Evolutionary conservation across 768 basidiomycete genomes (phyloP), one percentile per base, ranked within the genome.

Genomic region (Russula emetica): DNA sequence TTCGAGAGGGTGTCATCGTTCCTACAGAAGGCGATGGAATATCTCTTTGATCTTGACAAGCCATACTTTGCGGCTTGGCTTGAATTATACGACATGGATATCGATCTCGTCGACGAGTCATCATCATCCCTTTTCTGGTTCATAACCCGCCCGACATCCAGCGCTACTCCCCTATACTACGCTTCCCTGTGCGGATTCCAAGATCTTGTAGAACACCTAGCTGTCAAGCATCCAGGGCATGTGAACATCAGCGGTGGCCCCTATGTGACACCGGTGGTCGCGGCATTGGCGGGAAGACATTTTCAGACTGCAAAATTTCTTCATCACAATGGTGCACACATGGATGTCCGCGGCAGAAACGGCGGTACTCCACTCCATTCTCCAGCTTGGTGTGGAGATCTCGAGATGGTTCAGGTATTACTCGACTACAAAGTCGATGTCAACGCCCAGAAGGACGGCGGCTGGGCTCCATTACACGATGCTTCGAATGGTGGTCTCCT

Each of bases 401-500:
- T 53, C 20, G 51, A 53, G 20, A 28, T 34, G 30, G 28, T 28
- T 34, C 51, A 13, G 16, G 1, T 53, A 49, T 13, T 26, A 49
- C 14, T 26, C 11, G 13, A 49, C 22, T 49, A 49, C 24, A 26
- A 32, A 18, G 26, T 32, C 32, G 51, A 53, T n/a, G 30, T 34
- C 51, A 30, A 30, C 11, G 3, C 18, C 18, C 20, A 10, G 30
- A 10, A 11, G 0, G 3, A 10, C 30, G 3, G 4, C 1, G 30
- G 20, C 51, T 11, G 4, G 20, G 13, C 32, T 20, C 30, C 51
- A 3, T n/a, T 53, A 34, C 28, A 34, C 30, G 2, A 9, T n/a
- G 16, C 30, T 11, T n/a, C 32, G 10, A 1, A 32, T n/a, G 10
- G 30, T 5, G 3, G 0, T 42, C 5, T 5, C 42, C 0, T 0